Base-by-base conservation (phyloP, 257 asterid species). In the Plantago ovata region DNA sequence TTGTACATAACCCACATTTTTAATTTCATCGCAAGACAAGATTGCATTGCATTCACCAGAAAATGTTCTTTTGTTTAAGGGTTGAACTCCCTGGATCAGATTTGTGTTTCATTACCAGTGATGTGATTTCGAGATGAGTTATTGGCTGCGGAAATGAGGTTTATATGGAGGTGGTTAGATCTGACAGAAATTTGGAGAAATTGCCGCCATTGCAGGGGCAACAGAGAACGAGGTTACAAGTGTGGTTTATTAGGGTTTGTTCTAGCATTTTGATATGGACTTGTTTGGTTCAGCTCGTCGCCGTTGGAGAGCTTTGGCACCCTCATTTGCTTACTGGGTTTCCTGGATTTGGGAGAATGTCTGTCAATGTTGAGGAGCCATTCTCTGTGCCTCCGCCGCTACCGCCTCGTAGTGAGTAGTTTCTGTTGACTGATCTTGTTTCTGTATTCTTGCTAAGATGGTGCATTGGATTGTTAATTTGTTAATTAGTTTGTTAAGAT, bases 191-290 rank as follows among this genome's bases (percentile, higher is more conserved):
- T 65, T 59, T 43, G 58, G 81, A 79, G 9, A 79, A 79, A 64
- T 52, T 58, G 61, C 75, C 77, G 50, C 77, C 81, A 55, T 74
- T 78, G 70, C 92, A 74, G 71, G 93, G 79, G 68, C 76, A 74
- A 44, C 96, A 77, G 65, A 82, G 89, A 69, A 72, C 95, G 12
- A 74, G 93, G 59, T 72, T 90, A 64, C 85, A 79, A 70, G 90
- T 82, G 65, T 90, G 94, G 95, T 90, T 90, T 61, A 79, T 90
- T 74, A 84, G 93, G 77, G 83, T 90, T 59, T 90, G 97, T 75
- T 80, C 90, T 54, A 82, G 86, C 70, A 90, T 90, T 77, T 72
- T 89, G 44, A 79, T 89, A 74, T 89, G 97, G 97, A 86, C 97
- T 46, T 81, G 95, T 75, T 76, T 89, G 88, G 86, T 84, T 62